Conservation (phyloP, 1,284 basidiomycete species). For the Trametes polyzona region DNA sequence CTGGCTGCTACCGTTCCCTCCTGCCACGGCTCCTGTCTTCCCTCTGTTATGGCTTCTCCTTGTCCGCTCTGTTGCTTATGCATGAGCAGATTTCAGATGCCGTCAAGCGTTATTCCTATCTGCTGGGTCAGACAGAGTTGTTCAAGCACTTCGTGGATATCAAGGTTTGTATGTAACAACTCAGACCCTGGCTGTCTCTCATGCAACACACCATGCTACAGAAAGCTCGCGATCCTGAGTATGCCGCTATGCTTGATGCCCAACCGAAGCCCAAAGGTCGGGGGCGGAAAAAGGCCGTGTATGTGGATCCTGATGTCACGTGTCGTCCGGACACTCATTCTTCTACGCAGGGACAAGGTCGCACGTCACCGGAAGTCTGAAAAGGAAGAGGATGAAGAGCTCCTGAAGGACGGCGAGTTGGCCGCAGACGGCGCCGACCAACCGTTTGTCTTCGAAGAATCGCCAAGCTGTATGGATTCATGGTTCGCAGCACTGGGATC, state of each 20-base stretch:
- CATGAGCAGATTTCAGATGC: slow-evolving; percentile 86
- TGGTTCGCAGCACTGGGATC: slow-evolving; percentile 3
- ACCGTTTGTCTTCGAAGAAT: slow-evolving; percentile 91
- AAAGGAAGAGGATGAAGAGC: slow-evolving; percentile 97
- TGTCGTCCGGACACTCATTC: background rate
- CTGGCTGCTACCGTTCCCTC: background rate
- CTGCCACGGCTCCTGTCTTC: background rate
- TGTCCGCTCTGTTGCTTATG: background rate
- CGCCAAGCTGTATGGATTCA: slow-evolving; percentile 84
- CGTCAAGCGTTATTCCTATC: slow-evolving; percentile 93
- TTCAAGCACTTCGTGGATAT: slow-evolving; percentile 97
- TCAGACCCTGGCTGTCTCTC: background rate
- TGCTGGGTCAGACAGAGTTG: slow-evolving; percentile 93
- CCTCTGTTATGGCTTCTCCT: no score
- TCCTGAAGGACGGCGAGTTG: slow-evolving; percentile 85
- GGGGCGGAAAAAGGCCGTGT: slow-evolving; percentile 80
- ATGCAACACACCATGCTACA: slow-evolving; percentile 35
- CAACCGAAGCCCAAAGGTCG: slow-evolving; percentile 82
- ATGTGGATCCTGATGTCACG: slow-evolving; percentile 24
- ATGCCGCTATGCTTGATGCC: slow-evolving; percentile 87
- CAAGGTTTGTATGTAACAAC: slow-evolving; percentile 59
- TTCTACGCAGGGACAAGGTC: slow-evolving; percentile 64
- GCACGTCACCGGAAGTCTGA: slow-evolving; percentile 93
- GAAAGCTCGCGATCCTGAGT: slow-evolving; percentile 92
- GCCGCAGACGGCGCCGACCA: slow-evolving; percentile 83